These are phyloP conservation scores for Fusarium xylarioides DNA, from an alignment of 2,329 filamentous ascomycete species.

Conservation along the genomic window DNA sequence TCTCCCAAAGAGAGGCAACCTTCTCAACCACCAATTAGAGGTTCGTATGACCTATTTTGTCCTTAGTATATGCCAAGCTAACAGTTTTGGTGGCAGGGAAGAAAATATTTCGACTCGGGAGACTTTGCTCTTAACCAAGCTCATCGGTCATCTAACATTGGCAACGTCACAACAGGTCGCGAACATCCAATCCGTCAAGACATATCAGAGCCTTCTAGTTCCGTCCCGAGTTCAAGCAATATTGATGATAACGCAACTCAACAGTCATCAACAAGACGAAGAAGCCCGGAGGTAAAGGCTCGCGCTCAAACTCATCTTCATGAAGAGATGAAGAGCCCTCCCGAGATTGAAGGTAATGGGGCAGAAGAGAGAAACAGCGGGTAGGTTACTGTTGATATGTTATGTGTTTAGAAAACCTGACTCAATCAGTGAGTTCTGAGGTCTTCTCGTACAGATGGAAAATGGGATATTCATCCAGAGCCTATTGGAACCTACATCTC, in stretches of 20 bases:
- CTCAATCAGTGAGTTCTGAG: no score
- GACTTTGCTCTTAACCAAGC: slow-evolving; percentile 35
- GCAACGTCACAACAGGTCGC: slow-evolving; percentile 20
- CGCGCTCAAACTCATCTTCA: not conserved
- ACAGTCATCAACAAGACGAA: not conserved
- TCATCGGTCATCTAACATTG: slow-evolving; percentile 25
- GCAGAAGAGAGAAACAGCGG: not conserved
- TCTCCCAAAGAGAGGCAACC: slow-evolving; percentile 11
- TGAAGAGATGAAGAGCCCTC: not conserved
- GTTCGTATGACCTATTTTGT: not conserved
- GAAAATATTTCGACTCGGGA: slow-evolving; percentile 35
- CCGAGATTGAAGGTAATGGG: not conserved
- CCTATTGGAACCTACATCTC: not conserved
- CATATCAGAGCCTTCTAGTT: slow-evolving; percentile 19
- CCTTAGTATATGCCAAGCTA: not conserved
- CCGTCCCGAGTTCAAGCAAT: slow-evolving; percentile 31
- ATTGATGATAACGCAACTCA: not conserved
- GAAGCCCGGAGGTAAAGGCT: not conserved
- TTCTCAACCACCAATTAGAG: slow-evolving; percentile 32
- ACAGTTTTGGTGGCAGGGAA: not conserved
- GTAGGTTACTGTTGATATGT: not conserved
- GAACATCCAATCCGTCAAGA: slow-evolving; percentile 24
- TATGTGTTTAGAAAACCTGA: fast-evolving
- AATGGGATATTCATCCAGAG: not conserved
- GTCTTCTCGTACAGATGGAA: not conserved